phyloP scores from a whole-genome alignment of 148 eudicot genomes.

The Chenopodium berlandieri region DNA sequence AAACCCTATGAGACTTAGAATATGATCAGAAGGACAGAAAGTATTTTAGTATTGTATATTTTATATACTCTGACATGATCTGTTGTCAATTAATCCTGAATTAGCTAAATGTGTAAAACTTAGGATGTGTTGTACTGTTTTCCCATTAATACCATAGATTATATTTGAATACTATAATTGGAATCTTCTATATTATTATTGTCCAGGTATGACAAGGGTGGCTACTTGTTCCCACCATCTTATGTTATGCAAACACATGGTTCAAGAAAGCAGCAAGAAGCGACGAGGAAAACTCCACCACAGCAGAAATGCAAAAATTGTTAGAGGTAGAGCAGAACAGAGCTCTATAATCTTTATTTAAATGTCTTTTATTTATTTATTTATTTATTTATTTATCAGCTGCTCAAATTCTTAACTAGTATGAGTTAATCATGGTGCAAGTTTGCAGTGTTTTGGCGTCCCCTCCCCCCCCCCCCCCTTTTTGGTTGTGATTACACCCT shows the following conservation, averaged over 20 bases:
- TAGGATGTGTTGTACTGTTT: too few species aligned
- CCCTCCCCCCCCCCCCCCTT: too few species aligned
- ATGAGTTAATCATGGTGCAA: not conserved
- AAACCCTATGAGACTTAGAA: not conserved
- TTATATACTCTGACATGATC: not conserved
- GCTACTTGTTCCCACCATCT: constrained; percentile 75
- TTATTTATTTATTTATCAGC: too few species aligned
- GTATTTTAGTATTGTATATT: not conserved
- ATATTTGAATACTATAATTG: not conserved
- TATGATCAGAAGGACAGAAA: not conserved
- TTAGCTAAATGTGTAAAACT: too few species aligned
- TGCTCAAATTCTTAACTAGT: not conserved
- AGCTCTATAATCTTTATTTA: not conserved
- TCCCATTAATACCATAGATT: not conserved
- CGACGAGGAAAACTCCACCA: constrained; percentile 46
- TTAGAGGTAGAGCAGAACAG: constrained; percentile 45
- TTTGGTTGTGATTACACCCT: not conserved
- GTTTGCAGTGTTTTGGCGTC: not conserved
- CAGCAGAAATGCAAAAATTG: constrained; percentile 67
- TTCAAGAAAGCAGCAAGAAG: constrained; percentile 64
- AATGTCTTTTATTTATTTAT: too few species aligned
- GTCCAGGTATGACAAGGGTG: constrained; percentile 82
- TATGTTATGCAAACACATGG: constrained; percentile 91
- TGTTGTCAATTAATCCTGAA: not conserved
- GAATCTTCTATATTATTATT: constrained; percentile 17